These are phyloP conservation scores for Fragaria nilgerrensis DNA, from an alignment of 306 rosid genomes.

Conservation along the genomic window DNA sequence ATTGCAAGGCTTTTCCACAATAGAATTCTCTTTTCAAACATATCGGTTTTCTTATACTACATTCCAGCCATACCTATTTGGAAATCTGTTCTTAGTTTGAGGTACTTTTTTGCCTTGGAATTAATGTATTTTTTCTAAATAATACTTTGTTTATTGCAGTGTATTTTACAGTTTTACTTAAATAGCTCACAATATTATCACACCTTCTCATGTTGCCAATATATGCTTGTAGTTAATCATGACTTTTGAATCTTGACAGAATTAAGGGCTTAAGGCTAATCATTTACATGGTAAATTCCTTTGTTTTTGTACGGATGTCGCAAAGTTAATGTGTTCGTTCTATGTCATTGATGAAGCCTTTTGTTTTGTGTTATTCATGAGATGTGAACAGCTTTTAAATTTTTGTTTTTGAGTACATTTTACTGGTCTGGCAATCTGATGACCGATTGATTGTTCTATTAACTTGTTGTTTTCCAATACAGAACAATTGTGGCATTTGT, in stretches of 20 bases:
- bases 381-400: neutral
- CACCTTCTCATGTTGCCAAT: neutral
- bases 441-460: neutral
- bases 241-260: neutral
- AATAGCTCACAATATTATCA: neutral
- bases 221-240: neutral
- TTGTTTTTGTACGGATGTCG: neutral
- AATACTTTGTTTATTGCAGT: neutral
- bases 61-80: neutral
- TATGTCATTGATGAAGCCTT: neutral
- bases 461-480: neutral
- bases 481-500: neutral
- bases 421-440: neutral
- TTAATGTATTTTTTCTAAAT: neutral
- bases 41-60: neutral
- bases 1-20: neutral
- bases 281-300: neutral
- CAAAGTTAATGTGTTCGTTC: neutral
- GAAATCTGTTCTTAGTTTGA: neutral
- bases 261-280: neutral
- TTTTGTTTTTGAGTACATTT: neutral
- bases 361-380: neutral
- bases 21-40: too few species aligned
- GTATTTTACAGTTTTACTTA: neutral
- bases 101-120: neutral